Base-by-base conservation (phyloP, 169 alveolate species). In the Cryptosporidium meleagridis region DNA sequence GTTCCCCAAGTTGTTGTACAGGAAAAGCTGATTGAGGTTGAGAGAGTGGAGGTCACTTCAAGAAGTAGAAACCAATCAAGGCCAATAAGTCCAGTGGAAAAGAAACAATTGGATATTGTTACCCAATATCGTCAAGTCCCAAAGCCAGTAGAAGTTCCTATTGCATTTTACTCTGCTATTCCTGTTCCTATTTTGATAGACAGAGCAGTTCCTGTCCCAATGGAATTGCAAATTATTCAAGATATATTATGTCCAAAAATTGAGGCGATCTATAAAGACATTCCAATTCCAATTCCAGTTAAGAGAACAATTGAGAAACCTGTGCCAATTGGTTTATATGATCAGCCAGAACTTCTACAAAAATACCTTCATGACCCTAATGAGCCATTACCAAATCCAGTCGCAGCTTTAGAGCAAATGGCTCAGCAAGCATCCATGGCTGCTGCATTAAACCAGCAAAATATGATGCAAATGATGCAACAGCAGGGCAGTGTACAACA, bases 91-190 rank as follows among this genome's bases (percentile, higher is more conserved):
- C 73, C 89, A 26, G 39, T 55, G 26, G 89, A 80, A 65, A 80
- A 37, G 75, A 80, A 80, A 80, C 59, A 59, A 35, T 16, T 80
- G 31, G 89, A 80, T 16, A 80, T 80, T 80, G 89, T 62, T n/a
- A 80, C 98, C 5, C 98, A 96, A 85, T 96, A 96, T 93, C 95
- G 98, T 75, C 96, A 96, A 55, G 97, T 96, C n/a, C 98, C 98
- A 16, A 95, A 96, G 70, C 98, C 98, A 7, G 98, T 96, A 33
- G 98, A 96, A 89, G 97, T 96, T 16, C 98, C 98, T 7, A 95
- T 96, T 93, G 95, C 97, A 68, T 97, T 95, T 80, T 94, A 94
- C 91, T 92, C 97, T 18, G 96, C 96, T 26, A 94, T 96, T 75
- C 98, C 98, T 18, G 97, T 96, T 8, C 96, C 96, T 58, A 92